These are phyloP conservation scores for Penicillium sp. DNA, from an alignment of 2,329 filamentous ascomycete species.

Conservation along the genomic window DNA sequence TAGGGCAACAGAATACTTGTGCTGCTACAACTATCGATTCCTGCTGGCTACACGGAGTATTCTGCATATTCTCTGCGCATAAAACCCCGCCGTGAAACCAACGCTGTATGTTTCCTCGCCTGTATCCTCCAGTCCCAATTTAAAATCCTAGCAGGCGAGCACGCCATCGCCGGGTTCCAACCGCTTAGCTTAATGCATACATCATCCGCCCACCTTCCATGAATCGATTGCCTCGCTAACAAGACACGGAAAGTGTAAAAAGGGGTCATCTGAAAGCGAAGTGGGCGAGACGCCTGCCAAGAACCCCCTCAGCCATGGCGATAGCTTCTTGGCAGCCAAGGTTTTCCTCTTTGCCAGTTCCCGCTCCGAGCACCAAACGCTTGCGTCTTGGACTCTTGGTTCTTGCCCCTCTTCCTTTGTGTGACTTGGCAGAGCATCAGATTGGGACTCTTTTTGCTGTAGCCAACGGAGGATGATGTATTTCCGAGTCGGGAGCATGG, in stretches of 20 bases:
- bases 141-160: not conserved
- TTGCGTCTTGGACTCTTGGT: conserved; percentile 8
- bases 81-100: not conserved
- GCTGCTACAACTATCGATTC: not conserved
- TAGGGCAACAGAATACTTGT: not conserved
- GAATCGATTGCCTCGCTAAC: too few species aligned
- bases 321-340: conserved; percentile 31
- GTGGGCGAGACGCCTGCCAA: conserved; percentile 18
- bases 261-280: not conserved
- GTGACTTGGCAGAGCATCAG: conserved; percentile 1
- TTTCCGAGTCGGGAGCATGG: not conserved
- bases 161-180: not conserved
- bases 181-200: not conserved
- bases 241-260: not conserved
- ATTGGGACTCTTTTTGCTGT: not conserved
- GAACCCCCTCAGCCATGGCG: conserved; percentile 18
- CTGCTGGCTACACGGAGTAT: not conserved
- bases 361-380: conserved; percentile 25
- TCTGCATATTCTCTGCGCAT: not conserved
- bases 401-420: conserved; percentile 18
- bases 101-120: not conserved
- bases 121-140: not conserved
- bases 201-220: not conserved
- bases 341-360: conserved; percentile 30
- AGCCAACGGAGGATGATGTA: not conserved